A percentile compares a stretch with the other conserved stretches of the same genome.
Evolutionary conservation across 371 early-diverging fungal genomes (phyloP).

Genomic region (Actinomortierella wolfii): DNA sequence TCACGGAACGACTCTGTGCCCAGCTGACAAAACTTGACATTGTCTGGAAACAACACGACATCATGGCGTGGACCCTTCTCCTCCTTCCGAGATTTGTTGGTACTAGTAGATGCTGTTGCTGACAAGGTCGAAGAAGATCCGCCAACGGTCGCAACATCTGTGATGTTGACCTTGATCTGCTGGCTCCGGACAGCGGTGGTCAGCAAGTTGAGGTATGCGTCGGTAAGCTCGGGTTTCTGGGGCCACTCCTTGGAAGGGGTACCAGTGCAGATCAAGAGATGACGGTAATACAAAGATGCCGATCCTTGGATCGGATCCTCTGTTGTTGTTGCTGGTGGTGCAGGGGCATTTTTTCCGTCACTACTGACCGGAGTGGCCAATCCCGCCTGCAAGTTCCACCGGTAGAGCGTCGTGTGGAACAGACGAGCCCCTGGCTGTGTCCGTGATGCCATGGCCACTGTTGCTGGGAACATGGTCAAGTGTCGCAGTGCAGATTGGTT

Average conservation of each 20-base stretch:
- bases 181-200: slow-evolving; percentile 30
- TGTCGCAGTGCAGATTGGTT: too few species aligned
- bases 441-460: too few species aligned
- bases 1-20: slow-evolving; percentile 36
- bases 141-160: slow-evolving; percentile 5
- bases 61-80: slow-evolving; percentile 31
- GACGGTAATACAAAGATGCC: slow-evolving; percentile 27
- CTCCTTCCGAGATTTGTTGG: neutral
- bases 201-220: slow-evolving; percentile 34
- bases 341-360: neutral
- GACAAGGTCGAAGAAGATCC: slow-evolving; percentile 3
- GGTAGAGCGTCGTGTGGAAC: too few species aligned
- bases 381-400: too few species aligned
- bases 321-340: neutral
- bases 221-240: slow-evolving; percentile 41
- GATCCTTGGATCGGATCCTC: slow-evolving; percentile 39
- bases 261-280: slow-evolving; percentile 39
- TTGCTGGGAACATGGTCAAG: too few species aligned
- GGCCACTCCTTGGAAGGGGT: slow-evolving; percentile 19
- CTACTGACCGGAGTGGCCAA: too few species aligned
- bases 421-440: too few species aligned
- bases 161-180: slow-evolving; percentile 36
- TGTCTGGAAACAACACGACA: slow-evolving; percentile 40
- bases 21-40: slow-evolving; percentile 21
- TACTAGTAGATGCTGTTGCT: slow-evolving; percentile 3